Evolutionary conservation across 441 rosid species (phyloP), one percentile per base, ranked within the genome.

Genomic region (Brassica balearica): DNA sequence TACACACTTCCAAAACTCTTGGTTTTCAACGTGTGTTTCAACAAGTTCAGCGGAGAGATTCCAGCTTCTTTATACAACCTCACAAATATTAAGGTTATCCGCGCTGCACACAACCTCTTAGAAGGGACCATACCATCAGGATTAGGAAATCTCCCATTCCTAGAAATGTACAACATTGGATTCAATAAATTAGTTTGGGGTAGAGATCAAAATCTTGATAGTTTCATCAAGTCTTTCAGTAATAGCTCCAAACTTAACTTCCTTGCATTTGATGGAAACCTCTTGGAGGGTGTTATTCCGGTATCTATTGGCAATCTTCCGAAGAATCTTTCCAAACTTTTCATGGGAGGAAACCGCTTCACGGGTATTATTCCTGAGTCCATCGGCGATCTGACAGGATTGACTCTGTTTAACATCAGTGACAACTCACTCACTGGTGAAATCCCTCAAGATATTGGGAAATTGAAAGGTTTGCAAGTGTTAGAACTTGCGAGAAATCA

Each of bases 31-130:
- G 27, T 77, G 14, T 86, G 90, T 77, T 2, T 85, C 46, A 89
- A 89, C 68, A 81, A 86, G 17, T 87, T 89, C 81, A 83, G 72
- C 0, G 92, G 90, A 7, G 38, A 60, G 22, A 82, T 87, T 60
- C 90, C 90, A 15, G 75, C 76, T 32, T 87, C 90, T 72, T 17
- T 89, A 70, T 82, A 89, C 65, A 89, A 87, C 48, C 81, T 86
- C 77, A 86, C 92, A 36, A 84, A 84, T 36, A 85, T 89, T 4
- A 55, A 69, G 22, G 65, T 80, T 3, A 82, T 88, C 36, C 86
- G 90, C 0, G 82, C 85, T 63, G 81, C 87, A 0, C 22, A 61
- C 6, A 87, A 86, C 46, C 81, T 82, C 68, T 60, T 84, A 8
- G 80, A 86, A 68, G 92, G 90, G 61, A 82, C 79, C 6, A 79